Evolutionary conservation across 2,329 filamentous ascomycete genomes (phyloP).

Genomic region (Penicillium sp.): DNA sequence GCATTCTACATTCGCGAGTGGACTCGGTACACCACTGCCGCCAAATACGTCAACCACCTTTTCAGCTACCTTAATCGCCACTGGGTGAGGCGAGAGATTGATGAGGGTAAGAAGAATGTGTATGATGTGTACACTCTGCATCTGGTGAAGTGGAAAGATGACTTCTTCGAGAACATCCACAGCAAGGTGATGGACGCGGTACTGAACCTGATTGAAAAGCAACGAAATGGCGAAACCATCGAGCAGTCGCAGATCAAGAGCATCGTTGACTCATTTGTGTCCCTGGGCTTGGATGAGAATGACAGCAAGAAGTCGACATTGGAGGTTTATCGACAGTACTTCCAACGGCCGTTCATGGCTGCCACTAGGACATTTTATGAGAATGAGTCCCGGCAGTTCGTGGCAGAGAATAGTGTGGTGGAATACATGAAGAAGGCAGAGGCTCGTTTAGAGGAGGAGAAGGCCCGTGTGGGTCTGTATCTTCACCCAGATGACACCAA

Average conservation of each 20-base stretch:
- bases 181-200: conserved; percentile 92
- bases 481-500: conserved; percentile 83
- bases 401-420: conserved; percentile 93
- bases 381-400: conserved; percentile 86
- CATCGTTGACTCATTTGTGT: conserved; percentile 94
- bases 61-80: conserved; percentile 96
- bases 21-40: conserved; percentile 89
- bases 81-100: conserved; percentile 98
- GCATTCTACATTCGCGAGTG: conserved; percentile 95
- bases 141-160: conserved; percentile 88
- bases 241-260: conserved; percentile 96
- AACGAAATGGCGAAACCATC: conserved; percentile 95
- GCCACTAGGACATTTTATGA: conserved; percentile 84
- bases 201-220: conserved; percentile 90
- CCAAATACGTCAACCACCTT: conserved; percentile 94
- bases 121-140: conserved; percentile 98
- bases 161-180: conserved; percentile 80
- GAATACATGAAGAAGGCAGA: conserved; percentile 99
- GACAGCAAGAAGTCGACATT: conserved; percentile 91
- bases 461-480: conserved; percentile 86
- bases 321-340: conserved; percentile 87
- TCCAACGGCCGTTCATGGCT: conserved; percentile 84
- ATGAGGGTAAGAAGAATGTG: conserved; percentile 96
- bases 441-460: conserved; percentile 80
- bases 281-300: conserved; percentile 85